These are phyloP conservation scores for Agrocybe praecox DNA, from an alignment of 768 basidiomycete genomes.

Conservation along the genomic window DNA sequence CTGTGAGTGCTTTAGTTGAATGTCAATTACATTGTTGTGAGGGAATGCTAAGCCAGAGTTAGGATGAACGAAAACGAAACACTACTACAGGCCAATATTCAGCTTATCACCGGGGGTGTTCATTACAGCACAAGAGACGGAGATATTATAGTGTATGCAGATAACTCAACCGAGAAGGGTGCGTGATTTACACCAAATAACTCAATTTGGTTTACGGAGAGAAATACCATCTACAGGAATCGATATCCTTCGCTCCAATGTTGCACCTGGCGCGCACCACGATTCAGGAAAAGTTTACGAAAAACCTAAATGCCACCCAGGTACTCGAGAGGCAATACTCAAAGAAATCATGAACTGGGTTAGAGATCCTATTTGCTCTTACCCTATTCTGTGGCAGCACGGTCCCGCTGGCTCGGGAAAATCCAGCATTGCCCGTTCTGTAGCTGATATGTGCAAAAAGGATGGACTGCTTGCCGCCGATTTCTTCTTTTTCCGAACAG, in stretches of 20 bases:
- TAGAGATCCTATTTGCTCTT: not conserved
- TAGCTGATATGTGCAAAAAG: not conserved
- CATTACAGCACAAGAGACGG: no score
- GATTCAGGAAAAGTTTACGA: conserved; percentile 17
- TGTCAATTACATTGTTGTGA: no score
- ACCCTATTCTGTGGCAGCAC: no score
- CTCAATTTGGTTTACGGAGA: no score
- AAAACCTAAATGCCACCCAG: conserved; percentile 12
- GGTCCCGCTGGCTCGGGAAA: no score
- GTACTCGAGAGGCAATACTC: conserved; percentile 9
- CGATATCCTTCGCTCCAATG: not conserved
- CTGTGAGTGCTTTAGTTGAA: no score
- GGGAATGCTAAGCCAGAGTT: no score
- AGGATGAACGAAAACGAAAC: not conserved
- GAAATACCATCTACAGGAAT: not conserved
- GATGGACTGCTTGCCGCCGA: conserved; percentile 2
- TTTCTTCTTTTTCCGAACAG: conserved; percentile 22
- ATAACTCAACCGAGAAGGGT: no score
- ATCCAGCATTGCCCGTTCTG: no score
- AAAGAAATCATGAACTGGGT: conserved; percentile 15
- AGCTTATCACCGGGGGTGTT: no score
- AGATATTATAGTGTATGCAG: no score
- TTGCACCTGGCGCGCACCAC: conserved; percentile 13
- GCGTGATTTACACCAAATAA: no score
- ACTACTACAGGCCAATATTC: not conserved